Conservation (phyloP, 139 green algal species). For the Chlamydomonas incerta region DNA sequence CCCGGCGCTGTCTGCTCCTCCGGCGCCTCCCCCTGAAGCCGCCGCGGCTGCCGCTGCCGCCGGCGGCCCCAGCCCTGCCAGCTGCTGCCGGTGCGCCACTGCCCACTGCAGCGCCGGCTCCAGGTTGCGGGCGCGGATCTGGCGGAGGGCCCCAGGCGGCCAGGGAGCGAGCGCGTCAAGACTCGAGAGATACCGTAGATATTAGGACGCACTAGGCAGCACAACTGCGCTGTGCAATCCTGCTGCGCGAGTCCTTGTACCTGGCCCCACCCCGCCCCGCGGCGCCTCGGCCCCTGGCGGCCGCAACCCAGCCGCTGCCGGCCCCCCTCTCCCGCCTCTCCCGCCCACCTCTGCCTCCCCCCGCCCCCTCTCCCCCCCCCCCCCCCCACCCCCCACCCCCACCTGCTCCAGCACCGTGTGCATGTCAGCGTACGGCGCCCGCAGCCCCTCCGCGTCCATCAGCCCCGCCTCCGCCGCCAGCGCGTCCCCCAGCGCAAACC, state of each 20-base stretch:
- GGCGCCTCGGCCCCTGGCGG: too few species aligned
- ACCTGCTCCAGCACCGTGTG: slow-evolving; percentile 86
- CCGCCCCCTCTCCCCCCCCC: background rate
- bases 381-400: background rate
- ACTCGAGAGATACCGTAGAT: too few species aligned
- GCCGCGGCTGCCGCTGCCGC: too few species aligned
- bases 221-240: too few species aligned
- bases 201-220: too few species aligned
- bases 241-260: too few species aligned
- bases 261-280: too few species aligned
- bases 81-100: slow-evolving; percentile 63
- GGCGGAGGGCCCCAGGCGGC: background rate
- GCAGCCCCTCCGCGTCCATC: slow-evolving; percentile 55
- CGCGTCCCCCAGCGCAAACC: slow-evolving; percentile 83
- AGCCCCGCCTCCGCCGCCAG: slow-evolving; percentile 87
- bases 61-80: slow-evolving; percentile 23
- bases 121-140: slow-evolving; percentile 76
- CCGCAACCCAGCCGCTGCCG: too few species aligned
- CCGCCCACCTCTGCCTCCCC: background rate
- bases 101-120: slow-evolving; percentile 87
- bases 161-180: too few species aligned
- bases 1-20: slow-evolving; percentile 19
- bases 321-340: background rate
- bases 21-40: too few species aligned
- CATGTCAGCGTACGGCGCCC: slow-evolving; percentile 79